These are phyloP conservation scores for Pestalotiopsis sp. DNA, from an alignment of 2,329 filamentous ascomycete genomes.

Conservation along the genomic window DNA sequence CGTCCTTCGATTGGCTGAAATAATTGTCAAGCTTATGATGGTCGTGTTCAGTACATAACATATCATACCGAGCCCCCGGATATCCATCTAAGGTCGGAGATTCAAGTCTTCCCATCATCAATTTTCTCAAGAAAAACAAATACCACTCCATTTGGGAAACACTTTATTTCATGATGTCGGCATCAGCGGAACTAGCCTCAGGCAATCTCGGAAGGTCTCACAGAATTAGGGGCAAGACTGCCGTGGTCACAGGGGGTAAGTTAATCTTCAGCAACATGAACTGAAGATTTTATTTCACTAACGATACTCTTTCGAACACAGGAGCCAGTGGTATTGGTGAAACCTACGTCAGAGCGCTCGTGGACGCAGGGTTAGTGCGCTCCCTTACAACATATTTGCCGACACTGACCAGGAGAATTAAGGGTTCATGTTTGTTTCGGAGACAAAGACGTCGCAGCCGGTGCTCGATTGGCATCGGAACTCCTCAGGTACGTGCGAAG, in stretches of 20 bases:
- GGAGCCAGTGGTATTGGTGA: background rate
- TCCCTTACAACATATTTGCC: background rate
- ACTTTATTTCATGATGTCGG: too few relatives aligned
- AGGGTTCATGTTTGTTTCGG: background rate
- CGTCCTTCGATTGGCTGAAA: too few relatives aligned
- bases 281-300: background rate
- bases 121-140: background rate
- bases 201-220: background rate
- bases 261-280: background rate
- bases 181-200: background rate
- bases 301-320: background rate
- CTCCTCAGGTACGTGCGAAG: background rate
- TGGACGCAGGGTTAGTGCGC: background rate
- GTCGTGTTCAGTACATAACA: too few relatives aligned
- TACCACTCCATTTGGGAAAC: too few relatives aligned
- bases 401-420: background rate
- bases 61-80: too few relatives aligned
- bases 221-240: background rate
- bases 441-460: background rate
- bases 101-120: too few relatives aligned
- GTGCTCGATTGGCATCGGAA: background rate
- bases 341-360: background rate
- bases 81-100: too few relatives aligned
- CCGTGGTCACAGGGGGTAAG: background rate
- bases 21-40: too few relatives aligned